Percentiles rank a stretch among this genome's conserved stretches.
Conservation (phyloP, 192 early-diverging fungal species). For the Backusella macrospora region DNA sequence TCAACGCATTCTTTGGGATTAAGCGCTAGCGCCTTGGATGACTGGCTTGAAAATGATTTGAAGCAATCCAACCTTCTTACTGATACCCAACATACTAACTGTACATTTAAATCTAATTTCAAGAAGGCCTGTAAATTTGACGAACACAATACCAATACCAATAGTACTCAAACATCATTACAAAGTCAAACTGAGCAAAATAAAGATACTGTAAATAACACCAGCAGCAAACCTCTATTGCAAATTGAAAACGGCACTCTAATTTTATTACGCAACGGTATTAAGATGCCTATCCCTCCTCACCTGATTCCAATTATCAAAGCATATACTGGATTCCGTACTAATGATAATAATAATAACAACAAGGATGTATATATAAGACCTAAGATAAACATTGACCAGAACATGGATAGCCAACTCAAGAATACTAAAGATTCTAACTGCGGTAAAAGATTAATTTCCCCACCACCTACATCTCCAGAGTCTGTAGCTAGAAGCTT, state of each 20-base stretch:
- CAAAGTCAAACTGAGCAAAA: neutral
- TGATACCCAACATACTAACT: conserved; percentile 3
- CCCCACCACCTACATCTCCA: neutral
- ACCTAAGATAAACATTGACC: neutral
- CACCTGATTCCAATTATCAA: conserved; percentile 19
- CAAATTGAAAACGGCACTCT: neutral
- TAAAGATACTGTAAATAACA: neutral
- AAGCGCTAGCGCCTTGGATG: conserved; percentile 23
- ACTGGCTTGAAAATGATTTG: conserved; percentile 31
- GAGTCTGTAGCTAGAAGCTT: neutral
- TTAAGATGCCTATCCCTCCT: conserved; percentile 1
- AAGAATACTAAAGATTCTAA: neutral
- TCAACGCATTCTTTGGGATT: conserved; percentile 9
- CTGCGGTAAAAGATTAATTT: neutral
- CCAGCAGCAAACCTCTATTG: neutral
- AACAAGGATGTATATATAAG: neutral
- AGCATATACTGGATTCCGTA: neutral
- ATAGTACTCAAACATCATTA: neutral
- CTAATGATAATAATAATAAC: neutral
- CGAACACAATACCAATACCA: neutral
- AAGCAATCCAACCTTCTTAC: conserved; percentile 21
- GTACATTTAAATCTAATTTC: neutral
- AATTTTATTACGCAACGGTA: conserved; percentile 10
- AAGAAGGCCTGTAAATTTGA: neutral
- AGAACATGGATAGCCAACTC: neutral